A percentile compares a stretch with the other conserved stretches of the same genome.
Evolutionary conservation across 306 rosid species (phyloP).

Genomic region (Trifolium fragiferum): DNA sequence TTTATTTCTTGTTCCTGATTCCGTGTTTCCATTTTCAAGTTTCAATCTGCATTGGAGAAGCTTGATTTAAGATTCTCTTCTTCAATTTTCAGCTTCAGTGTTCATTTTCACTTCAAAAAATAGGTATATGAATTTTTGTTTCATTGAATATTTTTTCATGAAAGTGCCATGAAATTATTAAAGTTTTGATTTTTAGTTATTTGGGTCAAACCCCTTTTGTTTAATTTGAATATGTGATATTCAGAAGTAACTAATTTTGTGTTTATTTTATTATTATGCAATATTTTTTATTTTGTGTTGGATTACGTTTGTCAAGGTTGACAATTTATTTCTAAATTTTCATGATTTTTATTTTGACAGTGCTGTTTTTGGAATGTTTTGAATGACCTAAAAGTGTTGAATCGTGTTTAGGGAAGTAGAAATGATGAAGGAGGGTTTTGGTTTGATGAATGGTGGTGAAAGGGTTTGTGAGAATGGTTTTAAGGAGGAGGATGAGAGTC

Average conservation of each 20-base stretch:
- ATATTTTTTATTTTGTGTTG: not conserved
- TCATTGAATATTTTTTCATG: slow-evolving; percentile 17
- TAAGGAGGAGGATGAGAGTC: slow-evolving; percentile 52
- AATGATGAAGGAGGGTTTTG: slow-evolving; percentile 39
- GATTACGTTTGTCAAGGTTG: slow-evolving; percentile 22
- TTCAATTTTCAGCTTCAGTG: not conserved
- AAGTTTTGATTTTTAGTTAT: slow-evolving; percentile 7
- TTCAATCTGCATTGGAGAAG: not conserved
- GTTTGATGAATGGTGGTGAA: slow-evolving; percentile 47
- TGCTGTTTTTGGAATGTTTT: slow-evolving; percentile 32
- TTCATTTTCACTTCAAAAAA: not conserved
- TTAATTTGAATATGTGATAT: slow-evolving; percentile 7
- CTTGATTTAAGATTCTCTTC: not conserved
- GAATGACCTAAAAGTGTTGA: slow-evolving; percentile 39
- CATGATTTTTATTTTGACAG: slow-evolving; percentile 34
- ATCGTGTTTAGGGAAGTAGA: slow-evolving; percentile 29
- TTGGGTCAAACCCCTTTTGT: not conserved
- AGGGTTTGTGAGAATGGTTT: slow-evolving; percentile 38
- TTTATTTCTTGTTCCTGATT: too few species aligned
- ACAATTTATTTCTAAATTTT: not conserved
- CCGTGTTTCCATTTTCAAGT: not conserved
- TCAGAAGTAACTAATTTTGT: not conserved
- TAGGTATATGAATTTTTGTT: not conserved
- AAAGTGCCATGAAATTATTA: not conserved
- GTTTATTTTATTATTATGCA: not conserved